Evolutionary conservation across 768 basidiomycete genomes (phyloP).

Genomic region (Hericium coralloides): DNA sequence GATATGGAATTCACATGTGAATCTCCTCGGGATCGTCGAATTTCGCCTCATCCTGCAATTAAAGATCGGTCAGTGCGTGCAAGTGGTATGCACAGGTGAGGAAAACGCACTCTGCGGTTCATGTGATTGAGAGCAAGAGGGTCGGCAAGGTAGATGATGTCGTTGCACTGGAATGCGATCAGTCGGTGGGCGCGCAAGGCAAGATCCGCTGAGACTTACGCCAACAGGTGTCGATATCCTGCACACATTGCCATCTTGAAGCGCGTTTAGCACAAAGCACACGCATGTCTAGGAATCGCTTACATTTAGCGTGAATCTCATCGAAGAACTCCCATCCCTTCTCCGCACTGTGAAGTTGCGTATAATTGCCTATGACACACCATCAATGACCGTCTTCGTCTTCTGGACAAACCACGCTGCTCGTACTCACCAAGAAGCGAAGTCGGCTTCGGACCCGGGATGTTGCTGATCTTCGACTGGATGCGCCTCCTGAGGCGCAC

Average conservation of each 20-base stretch:
- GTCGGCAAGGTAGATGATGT: not conserved
- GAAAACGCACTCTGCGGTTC: not conserved
- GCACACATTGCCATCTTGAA: not conserved
- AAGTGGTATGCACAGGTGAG: not conserved
- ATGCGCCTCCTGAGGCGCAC: not conserved
- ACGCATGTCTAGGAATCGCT: not conserved
- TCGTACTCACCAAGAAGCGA: no score
- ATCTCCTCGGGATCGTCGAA: no score
- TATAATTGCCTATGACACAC: not conserved
- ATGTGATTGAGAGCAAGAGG: not conserved
- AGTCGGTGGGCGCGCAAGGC: not conserved
- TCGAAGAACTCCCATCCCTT: not conserved
- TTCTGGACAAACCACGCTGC: no score
- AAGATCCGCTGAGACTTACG: not conserved
- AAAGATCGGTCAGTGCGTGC: not conserved
- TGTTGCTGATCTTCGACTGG: not conserved
- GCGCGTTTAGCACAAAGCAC: not conserved
- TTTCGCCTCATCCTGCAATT: no score
- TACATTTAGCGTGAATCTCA: not conserved
- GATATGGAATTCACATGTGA: no score
- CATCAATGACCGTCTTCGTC: not conserved
- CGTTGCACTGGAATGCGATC: not conserved
- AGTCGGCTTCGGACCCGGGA: not conserved
- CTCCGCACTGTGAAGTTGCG: not conserved
- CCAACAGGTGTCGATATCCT: not conserved